Evolutionary conservation across 257 asterid genomes (phyloP), one percentile per base, ranked within the genome.

Genomic region (Nicotiana attenuata): DNA sequence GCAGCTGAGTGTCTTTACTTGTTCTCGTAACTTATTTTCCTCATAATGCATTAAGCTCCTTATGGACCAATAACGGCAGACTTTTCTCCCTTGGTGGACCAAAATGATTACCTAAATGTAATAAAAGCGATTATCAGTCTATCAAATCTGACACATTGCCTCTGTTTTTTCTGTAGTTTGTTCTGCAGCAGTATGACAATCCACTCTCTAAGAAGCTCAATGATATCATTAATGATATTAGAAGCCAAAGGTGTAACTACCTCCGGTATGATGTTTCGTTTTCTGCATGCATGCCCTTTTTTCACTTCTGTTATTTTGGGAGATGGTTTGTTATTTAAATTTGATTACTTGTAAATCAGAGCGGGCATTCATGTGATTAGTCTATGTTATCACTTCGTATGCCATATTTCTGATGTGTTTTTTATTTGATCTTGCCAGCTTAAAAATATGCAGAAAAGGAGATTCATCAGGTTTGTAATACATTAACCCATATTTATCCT

Each of bases 181-280:
- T 90, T 82, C 87, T 96, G 87, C 97, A 91, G 92, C 98, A 91
- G 85, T 83, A 86, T 77, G 97, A 92, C 88, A 94, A 96, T 88
- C 89, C 91, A 3, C 76, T 90, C 91, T 96, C 99, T 75, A 94
- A 90, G 91, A 93, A 92, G 91, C 91, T 96, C 83, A 92, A 96
- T 59, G 91, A 91, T 81, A 84, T 92, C 81, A 88, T 96, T 84
- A 94, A 96, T 85, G 98, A 96, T 82, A 90, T 96, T 78, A 91
- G 99, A 92, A 93, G 97, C 85, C 94, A 92, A 84, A 87, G 99
- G 82, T 89, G 96, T 86, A 94, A 96, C 85, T 96, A 94, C 87
- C 93, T 94, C 45, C 97, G 98, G 98, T 94, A 91, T 20, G 83
- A 50, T 45, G 64, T 31, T 68, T 68, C 63, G 26, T 26, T 76